Evolutionary conservation across 306 rosid genomes (phyloP).

Genomic region (Malus sieversii): DNA sequence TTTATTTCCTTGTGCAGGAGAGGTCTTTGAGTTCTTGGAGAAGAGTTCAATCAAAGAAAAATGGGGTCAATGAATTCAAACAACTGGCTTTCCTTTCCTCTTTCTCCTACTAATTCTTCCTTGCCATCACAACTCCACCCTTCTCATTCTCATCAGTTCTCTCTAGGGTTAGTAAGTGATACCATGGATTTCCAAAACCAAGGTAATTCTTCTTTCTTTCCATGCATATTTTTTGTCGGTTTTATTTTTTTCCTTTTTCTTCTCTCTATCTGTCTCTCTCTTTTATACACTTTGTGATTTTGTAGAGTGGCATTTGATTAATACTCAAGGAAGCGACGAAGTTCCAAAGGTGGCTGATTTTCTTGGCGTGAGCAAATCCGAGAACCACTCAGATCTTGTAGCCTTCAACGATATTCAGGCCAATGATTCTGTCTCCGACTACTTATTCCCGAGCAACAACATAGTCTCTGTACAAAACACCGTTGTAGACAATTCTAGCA

Average conservation of each 20-base stretch:
- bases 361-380: constrained; percentile 82
- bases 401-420: constrained; percentile 49
- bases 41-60: background rate
- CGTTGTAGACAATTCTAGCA: constrained; percentile 31
- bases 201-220: constrained; percentile 28
- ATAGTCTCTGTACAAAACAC: constrained; percentile 50
- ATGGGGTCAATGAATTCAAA: constrained; percentile 75
- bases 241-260: background rate
- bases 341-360: constrained; percentile 96
- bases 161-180: constrained; percentile 75
- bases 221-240: background rate
- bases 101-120: constrained; percentile 76
- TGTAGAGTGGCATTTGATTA: constrained; percentile 82
- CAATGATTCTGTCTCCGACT: constrained; percentile 59
- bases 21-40: background rate
- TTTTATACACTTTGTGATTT: background rate
- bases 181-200: constrained; percentile 75
- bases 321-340: constrained; percentile 40
- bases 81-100: constrained; percentile 98
- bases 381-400: constrained; percentile 68
- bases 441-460: constrained; percentile 44
- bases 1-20: constrained; percentile 32
- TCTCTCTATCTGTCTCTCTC: background rate
- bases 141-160: constrained; percentile 69
- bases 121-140: constrained; percentile 63